Percentiles rank a stretch among this genome's conserved stretches.
Conservation (phyloP, 495 filamentous ascomycete species). For the Cryomyces minteri region DNA sequence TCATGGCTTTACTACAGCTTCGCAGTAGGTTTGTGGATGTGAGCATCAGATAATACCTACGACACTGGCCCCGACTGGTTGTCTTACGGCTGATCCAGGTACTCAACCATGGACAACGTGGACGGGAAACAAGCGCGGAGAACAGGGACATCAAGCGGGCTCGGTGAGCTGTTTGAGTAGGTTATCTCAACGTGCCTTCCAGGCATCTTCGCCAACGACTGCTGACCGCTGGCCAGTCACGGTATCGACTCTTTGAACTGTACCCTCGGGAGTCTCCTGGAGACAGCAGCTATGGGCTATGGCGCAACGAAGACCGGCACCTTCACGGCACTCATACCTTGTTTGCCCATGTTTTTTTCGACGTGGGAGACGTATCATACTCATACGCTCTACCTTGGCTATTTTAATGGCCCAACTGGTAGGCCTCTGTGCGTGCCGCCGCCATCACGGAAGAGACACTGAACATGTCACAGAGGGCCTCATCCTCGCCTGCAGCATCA, state of each 20-base stretch:
- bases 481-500: constrained; percentile 67
- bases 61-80: constrained; percentile 2
- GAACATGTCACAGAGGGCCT: constrained; percentile 48
- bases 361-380: constrained; percentile 99
- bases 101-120: constrained; percentile 96
- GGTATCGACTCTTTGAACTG: constrained; percentile 97
- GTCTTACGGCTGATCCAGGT: constrained; percentile 28
- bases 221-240: constrained; percentile 37
- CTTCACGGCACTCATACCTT: constrained; percentile 80
- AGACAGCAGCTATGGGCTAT: constrained; percentile 81
- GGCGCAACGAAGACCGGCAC: constrained; percentile 66
- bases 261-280: constrained; percentile 72
- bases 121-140: constrained; percentile 94
- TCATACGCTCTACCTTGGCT: constrained; percentile 89
- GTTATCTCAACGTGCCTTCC: constrained; percentile 8
- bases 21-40: constrained; percentile 85
- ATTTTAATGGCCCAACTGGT: constrained; percentile 87
- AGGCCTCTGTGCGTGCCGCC: background rate
- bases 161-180: constrained; percentile 92
- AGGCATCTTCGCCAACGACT: too few species aligned
- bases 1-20: constrained; percentile 92
- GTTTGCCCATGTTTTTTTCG: constrained; percentile 96
- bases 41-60: constrained; percentile 9
- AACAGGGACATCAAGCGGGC: constrained; percentile 83
- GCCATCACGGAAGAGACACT: background rate